Evolutionary conservation across 345 rosid genomes (phyloP).

Genomic region (Populus alba): DNA sequence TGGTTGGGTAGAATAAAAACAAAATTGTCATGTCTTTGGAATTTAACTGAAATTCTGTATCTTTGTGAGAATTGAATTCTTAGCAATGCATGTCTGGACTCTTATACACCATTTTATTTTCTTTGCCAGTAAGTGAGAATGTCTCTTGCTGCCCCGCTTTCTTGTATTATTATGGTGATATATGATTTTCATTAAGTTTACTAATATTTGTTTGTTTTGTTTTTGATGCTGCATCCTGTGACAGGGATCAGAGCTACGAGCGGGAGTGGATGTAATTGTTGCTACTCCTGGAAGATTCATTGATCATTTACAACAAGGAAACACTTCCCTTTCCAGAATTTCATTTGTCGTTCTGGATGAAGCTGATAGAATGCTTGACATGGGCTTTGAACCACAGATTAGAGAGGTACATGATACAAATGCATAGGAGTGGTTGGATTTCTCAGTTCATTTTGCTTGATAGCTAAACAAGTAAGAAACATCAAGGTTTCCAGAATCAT

Average conservation of each 20-base stretch:
- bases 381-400: constrained; percentile 48
- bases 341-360: constrained; percentile 43
- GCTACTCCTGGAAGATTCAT: constrained; percentile 50
- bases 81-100: background rate
- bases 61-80: background rate
- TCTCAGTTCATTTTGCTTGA: background rate
- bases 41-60: background rate
- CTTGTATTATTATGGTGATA: background rate
- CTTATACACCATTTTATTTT: background rate
- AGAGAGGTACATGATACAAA: constrained; percentile 30
- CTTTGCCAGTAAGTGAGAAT: background rate
- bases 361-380: constrained; percentile 49
- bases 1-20: background rate
- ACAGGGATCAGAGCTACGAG: constrained; percentile 36
- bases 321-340: constrained; percentile 33
- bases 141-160: background rate
- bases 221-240: background rate
- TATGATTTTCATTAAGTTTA: background rate
- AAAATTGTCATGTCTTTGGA: background rate
- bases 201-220: constrained; percentile 1
- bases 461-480: background rate
- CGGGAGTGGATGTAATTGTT: constrained; percentile 36
- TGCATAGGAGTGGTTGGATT: too few relatives aligned
- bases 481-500: background rate
- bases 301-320: constrained; percentile 42